phyloP scores from a whole-genome alignment of 169 alveolate species.

The Blepharisma undulans region DNA sequence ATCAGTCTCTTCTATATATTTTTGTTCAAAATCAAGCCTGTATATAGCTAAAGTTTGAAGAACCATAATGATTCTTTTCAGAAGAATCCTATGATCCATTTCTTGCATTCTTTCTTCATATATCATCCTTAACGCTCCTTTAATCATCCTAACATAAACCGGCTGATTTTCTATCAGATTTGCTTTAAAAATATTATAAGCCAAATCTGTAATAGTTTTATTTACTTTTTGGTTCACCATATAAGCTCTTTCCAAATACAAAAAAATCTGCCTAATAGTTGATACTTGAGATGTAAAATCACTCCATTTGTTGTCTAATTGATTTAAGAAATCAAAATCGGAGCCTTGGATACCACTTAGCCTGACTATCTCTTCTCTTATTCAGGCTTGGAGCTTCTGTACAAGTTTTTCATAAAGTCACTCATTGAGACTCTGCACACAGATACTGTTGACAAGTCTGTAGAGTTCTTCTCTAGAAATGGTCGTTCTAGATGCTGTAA shows the following conservation, averaged over 20 bases:
- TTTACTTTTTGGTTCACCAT: background rate
- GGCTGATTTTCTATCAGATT: background rate
- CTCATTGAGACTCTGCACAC: background rate
- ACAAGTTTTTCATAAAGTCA: background rate
- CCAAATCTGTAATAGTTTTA: slow-evolving; percentile 1
- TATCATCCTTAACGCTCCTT: background rate
- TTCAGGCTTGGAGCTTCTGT: background rate
- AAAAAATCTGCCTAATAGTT: background rate
- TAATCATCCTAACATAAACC: background rate
- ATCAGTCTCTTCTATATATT: slow-evolving; percentile 31
- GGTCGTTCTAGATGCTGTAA: background rate
- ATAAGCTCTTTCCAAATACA: slow-evolving; percentile 28
- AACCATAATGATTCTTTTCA: slow-evolving; percentile 15
- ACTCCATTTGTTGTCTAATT: background rate
- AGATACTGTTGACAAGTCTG: slow-evolving; percentile 25
- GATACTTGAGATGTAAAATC: background rate
- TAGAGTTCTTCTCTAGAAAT: slow-evolving; percentile 39
- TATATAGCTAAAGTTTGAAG: slow-evolving; percentile 3
- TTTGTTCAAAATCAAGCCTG: slow-evolving; percentile 3
- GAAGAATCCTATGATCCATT: background rate
- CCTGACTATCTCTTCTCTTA: background rate
- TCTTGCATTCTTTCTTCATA: slow-evolving; percentile 32
- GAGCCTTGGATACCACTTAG: background rate
- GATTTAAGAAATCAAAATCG: background rate
- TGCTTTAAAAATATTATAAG: background rate